Conservation (phyloP, 2,329 filamentous ascomycete species). For the Colletotrichum sp. region DNA sequence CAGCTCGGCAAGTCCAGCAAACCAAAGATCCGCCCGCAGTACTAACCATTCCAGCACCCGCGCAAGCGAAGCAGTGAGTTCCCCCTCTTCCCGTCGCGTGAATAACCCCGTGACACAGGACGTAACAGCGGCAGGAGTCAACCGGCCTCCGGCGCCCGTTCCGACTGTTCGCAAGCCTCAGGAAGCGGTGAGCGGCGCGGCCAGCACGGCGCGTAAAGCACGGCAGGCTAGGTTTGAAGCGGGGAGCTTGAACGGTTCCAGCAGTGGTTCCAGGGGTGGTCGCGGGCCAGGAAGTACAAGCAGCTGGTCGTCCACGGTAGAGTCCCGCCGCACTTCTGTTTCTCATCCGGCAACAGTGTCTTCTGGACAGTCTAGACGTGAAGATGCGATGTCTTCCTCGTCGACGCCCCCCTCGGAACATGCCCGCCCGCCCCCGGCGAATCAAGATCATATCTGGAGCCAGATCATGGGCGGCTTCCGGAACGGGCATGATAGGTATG, state of each 20-base stretch:
- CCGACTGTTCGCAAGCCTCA: neutral
- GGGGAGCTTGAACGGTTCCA: neutral
- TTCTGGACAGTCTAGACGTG: neutral
- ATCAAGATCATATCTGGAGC: neutral
- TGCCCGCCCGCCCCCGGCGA: neutral
- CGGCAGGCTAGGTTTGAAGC: neutral
- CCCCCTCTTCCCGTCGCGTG: neutral
- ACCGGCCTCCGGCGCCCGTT: neutral
- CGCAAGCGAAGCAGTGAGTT: conserved; percentile 5
- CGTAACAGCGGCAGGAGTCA: neutral
- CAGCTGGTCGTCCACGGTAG: neutral
- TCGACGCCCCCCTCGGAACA: neutral
- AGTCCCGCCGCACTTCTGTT: neutral
- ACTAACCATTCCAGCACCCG: neutral
- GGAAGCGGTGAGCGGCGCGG: neutral
- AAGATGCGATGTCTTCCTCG: neutral
- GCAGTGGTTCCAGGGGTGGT: neutral
- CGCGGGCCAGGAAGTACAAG: neutral
- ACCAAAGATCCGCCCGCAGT: neutral
- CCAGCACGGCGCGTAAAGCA: neutral
- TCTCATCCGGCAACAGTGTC: neutral
- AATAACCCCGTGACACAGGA: conserved; percentile 15
- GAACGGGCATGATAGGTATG: neutral
- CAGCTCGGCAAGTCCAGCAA: neutral
- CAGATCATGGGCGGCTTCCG: neutral